Percentiles rank a stretch among this genome's conserved stretches.
phyloP scores from a whole-genome alignment of 2,329 filamentous ascomycete species.

The Xylaria sp. region DNA sequence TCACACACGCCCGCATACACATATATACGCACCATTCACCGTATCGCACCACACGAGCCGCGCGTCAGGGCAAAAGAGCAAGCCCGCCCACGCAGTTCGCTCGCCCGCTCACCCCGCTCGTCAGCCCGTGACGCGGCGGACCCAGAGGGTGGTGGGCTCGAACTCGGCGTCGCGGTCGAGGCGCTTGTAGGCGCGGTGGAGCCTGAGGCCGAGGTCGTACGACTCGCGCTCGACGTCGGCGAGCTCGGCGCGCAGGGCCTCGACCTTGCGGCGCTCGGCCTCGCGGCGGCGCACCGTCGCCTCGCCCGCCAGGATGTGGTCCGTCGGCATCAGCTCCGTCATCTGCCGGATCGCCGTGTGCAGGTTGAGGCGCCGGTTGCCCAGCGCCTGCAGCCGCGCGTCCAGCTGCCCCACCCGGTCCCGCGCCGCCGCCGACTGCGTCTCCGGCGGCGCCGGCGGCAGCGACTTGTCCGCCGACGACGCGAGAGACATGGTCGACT shows the following conservation, averaged over 20 bases:
- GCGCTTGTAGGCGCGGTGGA: slow-evolving; percentile 75
- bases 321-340: slow-evolving; percentile 75
- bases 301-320: slow-evolving; percentile 67
- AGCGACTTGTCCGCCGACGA: slow-evolving; percentile 56
- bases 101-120: slow-evolving; percentile 50
- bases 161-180: slow-evolving; percentile 67
- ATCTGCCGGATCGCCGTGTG: slow-evolving; percentile 74
- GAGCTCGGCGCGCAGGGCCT: slow-evolving; percentile 66
- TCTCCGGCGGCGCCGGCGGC: slow-evolving; percentile 63
- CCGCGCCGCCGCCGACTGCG: slow-evolving; percentile 48
- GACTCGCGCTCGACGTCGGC: slow-evolving; percentile 75
- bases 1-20: no score
- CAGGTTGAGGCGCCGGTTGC: slow-evolving; percentile 71
- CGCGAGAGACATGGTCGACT: slow-evolving; percentile 23
- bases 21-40: no score
- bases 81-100: not conserved
- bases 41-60: no score
- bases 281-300: slow-evolving; percentile 62
- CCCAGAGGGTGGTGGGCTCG: slow-evolving; percentile 74
- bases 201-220: slow-evolving; percentile 75
- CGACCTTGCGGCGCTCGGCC: slow-evolving; percentile 66
- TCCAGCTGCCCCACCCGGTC: slow-evolving; percentile 70
- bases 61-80: no score
- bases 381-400: slow-evolving; percentile 65
- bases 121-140: slow-evolving; percentile 72